Evolutionary conservation across 1,284 basidiomycete species (phyloP).

Genomic region (Cutaneotrichosporon arboriforme): DNA sequence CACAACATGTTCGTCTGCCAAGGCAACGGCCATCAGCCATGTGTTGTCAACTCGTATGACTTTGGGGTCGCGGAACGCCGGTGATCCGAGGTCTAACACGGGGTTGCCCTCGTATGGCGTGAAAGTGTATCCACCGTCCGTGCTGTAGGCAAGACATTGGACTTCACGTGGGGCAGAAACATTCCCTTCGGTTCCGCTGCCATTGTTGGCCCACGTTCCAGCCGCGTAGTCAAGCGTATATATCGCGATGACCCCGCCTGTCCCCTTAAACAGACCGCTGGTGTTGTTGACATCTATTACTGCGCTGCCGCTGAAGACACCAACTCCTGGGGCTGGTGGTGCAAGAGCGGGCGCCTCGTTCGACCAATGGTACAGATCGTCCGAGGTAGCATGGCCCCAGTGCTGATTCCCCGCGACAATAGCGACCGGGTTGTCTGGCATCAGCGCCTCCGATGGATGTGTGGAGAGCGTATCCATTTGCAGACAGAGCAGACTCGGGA

Average conservation of each 20-base stretch:
- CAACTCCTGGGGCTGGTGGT: constrained; percentile 30
- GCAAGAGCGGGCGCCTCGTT: constrained; percentile 46
- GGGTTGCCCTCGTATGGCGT: constrained; percentile 30
- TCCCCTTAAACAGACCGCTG: constrained; percentile 37
- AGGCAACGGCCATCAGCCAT: constrained; percentile 50
- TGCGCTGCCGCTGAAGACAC: constrained; percentile 46
- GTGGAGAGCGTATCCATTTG: too few relatives aligned
- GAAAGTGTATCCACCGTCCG: constrained; percentile 48
- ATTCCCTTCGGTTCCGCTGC: constrained; percentile 3
- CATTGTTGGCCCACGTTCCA: constrained; percentile 30
- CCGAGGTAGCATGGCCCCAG: constrained; percentile 50
- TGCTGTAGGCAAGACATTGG: constrained; percentile 43
- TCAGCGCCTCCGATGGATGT: constrained; percentile 10
- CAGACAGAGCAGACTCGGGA: too few relatives aligned
- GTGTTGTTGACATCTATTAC: constrained; percentile 50
- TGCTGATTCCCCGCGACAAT: constrained; percentile 49
- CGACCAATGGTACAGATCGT: constrained; percentile 48
- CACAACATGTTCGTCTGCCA: constrained; percentile 41
- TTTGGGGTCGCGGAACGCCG: constrained; percentile 50
- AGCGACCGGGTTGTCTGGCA: constrained; percentile 41
- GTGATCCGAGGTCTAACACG: constrained; percentile 3
- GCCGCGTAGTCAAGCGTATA: constrained; percentile 47
- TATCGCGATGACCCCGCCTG: constrained; percentile 47
- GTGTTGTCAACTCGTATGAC: constrained; percentile 45
- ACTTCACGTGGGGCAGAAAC: constrained; percentile 11